A percentile compares a stretch with the other conserved stretches of the same genome.
These are phyloP conservation scores for Pneumocystis wakefieldiae DNA, from an alignment of 1,139 yeast species.

Conservation along the genomic window DNA sequence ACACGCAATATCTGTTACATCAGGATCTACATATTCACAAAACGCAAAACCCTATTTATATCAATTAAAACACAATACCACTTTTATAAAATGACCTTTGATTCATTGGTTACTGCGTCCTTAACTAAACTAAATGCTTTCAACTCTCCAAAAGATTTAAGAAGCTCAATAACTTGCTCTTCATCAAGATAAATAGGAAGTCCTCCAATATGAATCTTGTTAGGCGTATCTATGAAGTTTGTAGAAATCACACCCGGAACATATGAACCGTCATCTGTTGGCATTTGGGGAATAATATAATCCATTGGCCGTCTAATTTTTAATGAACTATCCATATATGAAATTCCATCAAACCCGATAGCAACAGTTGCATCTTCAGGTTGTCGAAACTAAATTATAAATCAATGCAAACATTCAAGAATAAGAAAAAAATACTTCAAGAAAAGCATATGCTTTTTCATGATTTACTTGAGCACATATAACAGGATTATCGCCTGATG, in stretches of 20 bases:
- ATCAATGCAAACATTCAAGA: background rate
- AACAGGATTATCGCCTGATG: slow-evolving; percentile 9
- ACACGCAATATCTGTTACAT: slow-evolving; percentile 20
- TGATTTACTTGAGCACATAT: slow-evolving; percentile 12
- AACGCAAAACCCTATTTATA: slow-evolving; percentile 29
- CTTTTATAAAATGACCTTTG: slow-evolving; percentile 16
- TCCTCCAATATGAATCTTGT: slow-evolving; percentile 29
- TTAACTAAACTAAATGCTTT: slow-evolving; percentile 23
- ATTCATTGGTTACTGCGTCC: slow-evolving; percentile 24
- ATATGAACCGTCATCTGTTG: slow-evolving; percentile 5
- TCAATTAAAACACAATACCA: background rate
- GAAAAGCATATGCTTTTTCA: slow-evolving; percentile 13
- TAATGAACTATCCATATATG: slow-evolving; percentile 25
- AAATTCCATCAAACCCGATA: slow-evolving; percentile 32
- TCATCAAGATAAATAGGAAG: slow-evolving; percentile 29
- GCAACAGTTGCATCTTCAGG: slow-evolving; percentile 47
- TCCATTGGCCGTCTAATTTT: slow-evolving; percentile 44
- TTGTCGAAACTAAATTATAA: slow-evolving; percentile 37
- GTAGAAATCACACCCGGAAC: slow-evolving; percentile 17
- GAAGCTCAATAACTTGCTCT: slow-evolving; percentile 26
- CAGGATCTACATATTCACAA: slow-evolving; percentile 25
- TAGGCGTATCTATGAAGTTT: slow-evolving; percentile 21
- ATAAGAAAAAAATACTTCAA: background rate
- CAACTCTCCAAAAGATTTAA: slow-evolving; percentile 28
- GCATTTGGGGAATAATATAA: slow-evolving; percentile 33